Evolutionary conservation across 768 basidiomycete genomes (phyloP), one percentile per base, ranked within the genome.

Genomic region (Ramaria sp.): DNA sequence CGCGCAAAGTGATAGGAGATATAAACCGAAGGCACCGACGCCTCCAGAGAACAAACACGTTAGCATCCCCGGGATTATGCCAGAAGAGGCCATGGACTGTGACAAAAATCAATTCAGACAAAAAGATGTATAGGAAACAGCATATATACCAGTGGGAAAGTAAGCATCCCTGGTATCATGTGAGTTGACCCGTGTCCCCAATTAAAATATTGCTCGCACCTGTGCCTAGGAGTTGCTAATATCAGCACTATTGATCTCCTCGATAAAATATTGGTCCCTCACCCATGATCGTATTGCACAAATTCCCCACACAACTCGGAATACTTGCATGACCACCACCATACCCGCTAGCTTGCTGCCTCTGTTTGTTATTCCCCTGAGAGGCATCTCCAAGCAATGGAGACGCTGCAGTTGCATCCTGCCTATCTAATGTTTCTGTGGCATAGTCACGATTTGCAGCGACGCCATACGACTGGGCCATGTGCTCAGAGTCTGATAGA

Each of bases 261-360:
- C n/a, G n/a, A n/a, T n/a, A n/a, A n/a, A n/a, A n/a, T n/a, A n/a
- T n/a, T 62, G 66, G 82, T 90, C 90, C 52, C 87, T 94, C 13
- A 52, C 92, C 92, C 60, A 96, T 85, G 61, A 94, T 91, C 0
- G 93, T 96, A 61, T 96, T 96, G 24, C 82, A 72, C 41, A 96
- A 70, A 63, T 92, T 92, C 60, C 86, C 83, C 50, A 88, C 74
- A 48, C 80, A 82, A 59, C 85, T 86, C 18, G 73, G 59, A 25
- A 91, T 66, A 41, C 70, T 78, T 10, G 88, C 90, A 66, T 78
- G 79, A 0, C 90, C 90, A 18, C 86, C 84, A 53, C 56, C 62
- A 49, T 65, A 25, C 27, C 41, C 24, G 25, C 55, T 38, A 2
- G 37, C 48, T 5, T 13, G 39, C 66, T 50, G 57, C 57, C 54